Evolutionary conservation across 208 protist species (phyloP).

Genomic region (Crithidia thermophila): DNA sequence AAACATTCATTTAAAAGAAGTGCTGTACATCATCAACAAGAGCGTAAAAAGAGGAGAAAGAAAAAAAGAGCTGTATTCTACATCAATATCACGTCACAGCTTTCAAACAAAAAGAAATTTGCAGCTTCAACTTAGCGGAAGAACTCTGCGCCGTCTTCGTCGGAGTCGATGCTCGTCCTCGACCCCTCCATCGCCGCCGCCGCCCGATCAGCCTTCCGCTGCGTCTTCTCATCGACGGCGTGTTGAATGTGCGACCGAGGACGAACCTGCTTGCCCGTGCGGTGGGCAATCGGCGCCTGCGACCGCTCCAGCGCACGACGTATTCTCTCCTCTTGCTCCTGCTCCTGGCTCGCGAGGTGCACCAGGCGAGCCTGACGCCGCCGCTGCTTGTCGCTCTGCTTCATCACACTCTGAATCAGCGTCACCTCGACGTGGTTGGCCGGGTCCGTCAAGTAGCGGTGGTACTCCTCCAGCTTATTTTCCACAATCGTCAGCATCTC

Average conservation of each 20-base stretch:
- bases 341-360: conserved; percentile 74
- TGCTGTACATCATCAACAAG: neutral
- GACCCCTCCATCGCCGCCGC: conserved; percentile 42
- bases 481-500: conserved; percentile 94
- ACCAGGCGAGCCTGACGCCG: conserved; percentile 68
- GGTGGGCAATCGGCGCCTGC: conserved; percentile 75
- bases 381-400: conserved; percentile 87
- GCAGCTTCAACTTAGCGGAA: conserved; percentile 30
- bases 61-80: too few species aligned
- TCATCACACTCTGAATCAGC: conserved; percentile 78
- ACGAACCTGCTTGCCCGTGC: conserved; percentile 82
- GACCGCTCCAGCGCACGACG: conserved; percentile 74
- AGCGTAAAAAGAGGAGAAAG: neutral
- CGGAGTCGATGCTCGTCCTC: conserved; percentile 28
- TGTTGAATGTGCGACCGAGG: conserved; percentile 70
- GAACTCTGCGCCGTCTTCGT: conserved; percentile 57
- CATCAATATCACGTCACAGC: too few species aligned
- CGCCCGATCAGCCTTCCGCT: conserved; percentile 27
- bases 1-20: too few species aligned
- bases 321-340: conserved; percentile 81
- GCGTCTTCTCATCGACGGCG: conserved; percentile 38
- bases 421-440: conserved; percentile 68
- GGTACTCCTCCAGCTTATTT: conserved; percentile 91
- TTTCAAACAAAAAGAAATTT: conserved; percentile 4
- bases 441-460: conserved; percentile 72